Evolutionary conservation across 1,139 yeast species (phyloP), one percentile per base, ranked within the genome.

Genomic region (Protomyces lactucae-debilis): DNA sequence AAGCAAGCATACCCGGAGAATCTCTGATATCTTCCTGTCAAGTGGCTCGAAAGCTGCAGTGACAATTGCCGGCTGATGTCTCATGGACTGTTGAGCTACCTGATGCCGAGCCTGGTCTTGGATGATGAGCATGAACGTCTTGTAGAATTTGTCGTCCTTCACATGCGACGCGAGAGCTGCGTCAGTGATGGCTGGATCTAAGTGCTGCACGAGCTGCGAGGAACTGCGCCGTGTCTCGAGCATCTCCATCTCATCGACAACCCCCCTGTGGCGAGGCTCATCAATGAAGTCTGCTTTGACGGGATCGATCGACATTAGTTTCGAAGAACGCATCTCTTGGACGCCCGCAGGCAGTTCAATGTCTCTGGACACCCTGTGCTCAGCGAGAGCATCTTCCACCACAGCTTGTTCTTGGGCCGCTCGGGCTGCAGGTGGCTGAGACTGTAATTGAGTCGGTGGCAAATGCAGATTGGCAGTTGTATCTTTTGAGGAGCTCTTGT

Each of bases 181-280:
- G 14, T 43, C 48, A 18, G 12, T 43, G 23, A 43, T n/a, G 21
- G 10, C 25, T 21, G 48, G 48, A 39, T 39, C 43, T 39, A 16
- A 21, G 14, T 46, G 28, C 16, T 16, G 21, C 28, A 21, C 12
- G n/a, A 51, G 14, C 18, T 18, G 37, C 32, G 53, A 32, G 9
- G 53, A 51, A 21, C 9, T 12, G 10, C 25, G 35, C 40, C 35
- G 43, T 14, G 55, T 28, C n/a, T 25, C 52, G 10, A 52, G 53
- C 63, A 52, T 52, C 43, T 59, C 63, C 32, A 59, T 55, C 16
- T 59, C 63, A 12, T 59, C 63, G n/a, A 59, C 46, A 5, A 52
- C 32, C 2, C 63, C 63, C 14, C 63, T 52, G 37, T 52, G 57
- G 12, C 43, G 56, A 8, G 63, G 63, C 57, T 52, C 63, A 16